Evolutionary conservation across 257 asterid genomes (phyloP).

Genomic region (Salvia rosmarinus): DNA sequence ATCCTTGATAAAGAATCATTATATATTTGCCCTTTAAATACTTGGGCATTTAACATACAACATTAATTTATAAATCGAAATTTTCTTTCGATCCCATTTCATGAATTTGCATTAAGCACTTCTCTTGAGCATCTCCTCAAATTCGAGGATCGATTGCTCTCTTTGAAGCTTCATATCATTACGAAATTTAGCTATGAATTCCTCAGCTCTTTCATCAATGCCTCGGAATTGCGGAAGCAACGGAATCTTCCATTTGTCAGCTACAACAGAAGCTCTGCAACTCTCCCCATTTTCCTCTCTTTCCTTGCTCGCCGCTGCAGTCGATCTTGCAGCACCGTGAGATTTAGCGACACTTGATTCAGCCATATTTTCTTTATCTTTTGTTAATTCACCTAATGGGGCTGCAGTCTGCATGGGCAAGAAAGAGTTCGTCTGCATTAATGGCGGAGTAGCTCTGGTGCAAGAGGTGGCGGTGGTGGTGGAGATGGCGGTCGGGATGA

Average conservation of each 20-base stretch:
- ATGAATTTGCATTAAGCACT: conserved; percentile 36
- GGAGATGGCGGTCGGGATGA: too few species aligned
- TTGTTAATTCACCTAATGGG: not conserved
- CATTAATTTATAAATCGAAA: not conserved
- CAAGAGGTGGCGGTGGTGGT: too few species aligned
- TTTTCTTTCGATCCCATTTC: not conserved
- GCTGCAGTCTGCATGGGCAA: too few species aligned
- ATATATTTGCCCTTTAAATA: too few species aligned
- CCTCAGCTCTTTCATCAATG: conserved; percentile 64
- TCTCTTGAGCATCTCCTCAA: conserved; percentile 69
- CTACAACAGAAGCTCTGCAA: not conserved
- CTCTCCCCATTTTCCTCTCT: conserved; percentile 23
- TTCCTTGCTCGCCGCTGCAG: conserved; percentile 10
- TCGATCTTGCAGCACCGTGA: not conserved
- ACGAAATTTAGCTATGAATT: conserved; percentile 59
- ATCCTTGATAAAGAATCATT: too few species aligned
- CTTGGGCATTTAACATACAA: too few species aligned
- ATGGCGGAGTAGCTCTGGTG: conserved; percentile 39
- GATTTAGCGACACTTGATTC: conserved; percentile 31
- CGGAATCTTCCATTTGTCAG: conserved; percentile 41
- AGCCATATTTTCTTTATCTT: conserved; percentile 25
- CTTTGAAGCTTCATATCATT: conserved; percentile 66
- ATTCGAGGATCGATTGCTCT: conserved; percentile 63
- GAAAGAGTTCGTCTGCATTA: conserved; percentile 25
- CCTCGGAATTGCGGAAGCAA: conserved; percentile 42